Base-by-base conservation (phyloP, 441 rosid species). In the Populus hybrid region DNA sequence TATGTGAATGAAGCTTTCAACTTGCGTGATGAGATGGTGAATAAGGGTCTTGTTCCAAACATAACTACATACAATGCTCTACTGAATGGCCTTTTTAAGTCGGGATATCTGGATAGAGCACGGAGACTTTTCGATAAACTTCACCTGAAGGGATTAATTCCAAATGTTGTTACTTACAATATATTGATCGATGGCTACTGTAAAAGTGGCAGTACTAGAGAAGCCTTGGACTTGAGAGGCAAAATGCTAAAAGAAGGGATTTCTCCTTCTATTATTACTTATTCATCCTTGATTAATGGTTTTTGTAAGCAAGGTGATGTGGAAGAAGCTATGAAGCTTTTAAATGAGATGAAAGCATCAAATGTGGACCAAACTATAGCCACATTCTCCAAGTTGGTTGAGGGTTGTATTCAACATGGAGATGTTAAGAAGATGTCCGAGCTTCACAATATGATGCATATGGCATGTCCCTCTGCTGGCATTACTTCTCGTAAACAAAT, bases 21-120 rank as follows among this genome's bases (percentile, higher is more conserved):
- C 32, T 79, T 93, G 72, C 84, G 91, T 57, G 89, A 90, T 86
- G 95, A 93, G 85, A 93, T 93, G 95, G 77, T 85, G 83, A 50
- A 82, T 66, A 82, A 85, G 82, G 90, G 90, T 80, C 74, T 89
- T 73, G 76, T 50, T 46, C 95, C 95, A 18, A 91, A 89, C 83
- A 84, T 89, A 79, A 82, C 87, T 67, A 93, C 93, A 10, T 90
- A 91, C 81, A 92, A 92, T 79, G 89, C 87, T 77, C 82, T 92
- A 69, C 84, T 92, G 26, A 89, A 85, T 77, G 97, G 97, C 40
- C 86, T 92, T 79, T 87, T 94, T 81, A 89, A 86, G 77, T 85
- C 83, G 5, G 93, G 91, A 67, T 84, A 88, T 83, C 70, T 90
- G 72, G 88, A 85, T 74, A 87, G 90, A 35, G 95, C 95, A 32